Evolutionary conservation across 2,329 filamentous ascomycete species (phyloP).

Genomic region (Dothideomycetes sp.): DNA sequence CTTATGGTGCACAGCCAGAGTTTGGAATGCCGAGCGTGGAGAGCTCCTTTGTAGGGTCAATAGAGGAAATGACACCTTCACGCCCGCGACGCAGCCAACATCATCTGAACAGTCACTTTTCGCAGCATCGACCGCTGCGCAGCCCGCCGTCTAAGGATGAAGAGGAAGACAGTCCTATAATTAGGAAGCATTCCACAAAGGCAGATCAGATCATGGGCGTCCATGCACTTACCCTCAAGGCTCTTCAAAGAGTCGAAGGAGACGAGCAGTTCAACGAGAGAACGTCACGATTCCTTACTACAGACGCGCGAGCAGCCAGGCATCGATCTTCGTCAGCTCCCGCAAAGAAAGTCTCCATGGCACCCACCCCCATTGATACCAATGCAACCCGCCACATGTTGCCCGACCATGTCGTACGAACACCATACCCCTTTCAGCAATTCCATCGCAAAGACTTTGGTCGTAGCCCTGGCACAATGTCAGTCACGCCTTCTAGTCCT

Average conservation of each 20-base stretch:
- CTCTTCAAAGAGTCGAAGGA: conserved; percentile 16
- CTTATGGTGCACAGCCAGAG: background rate
- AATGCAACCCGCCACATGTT: conserved; percentile 11
- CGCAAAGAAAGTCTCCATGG: conserved; percentile 20
- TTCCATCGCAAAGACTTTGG: conserved; percentile 16
- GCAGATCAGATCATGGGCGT: conserved; percentile 19
- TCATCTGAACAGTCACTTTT: background rate
- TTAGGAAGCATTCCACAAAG: conserved; percentile 11
- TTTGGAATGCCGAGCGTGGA: background rate
- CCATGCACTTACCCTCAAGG: conserved; percentile 21
- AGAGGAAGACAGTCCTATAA: conserved; percentile 10
- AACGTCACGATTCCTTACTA: conserved; percentile 2
- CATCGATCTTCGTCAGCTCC: conserved; percentile 9
- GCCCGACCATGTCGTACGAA: conserved; percentile 19
- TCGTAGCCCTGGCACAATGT: background rate
- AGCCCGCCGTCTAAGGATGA: background rate
- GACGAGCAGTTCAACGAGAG: conserved; percentile 11
- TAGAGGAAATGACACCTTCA: conserved; percentile 8
- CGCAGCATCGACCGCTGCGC: conserved; percentile 1
- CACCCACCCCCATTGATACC: conserved; percentile 23
- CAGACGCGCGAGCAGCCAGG: conserved; percentile 5
- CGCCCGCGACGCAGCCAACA: background rate
- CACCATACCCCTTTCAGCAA: conserved; percentile 19
- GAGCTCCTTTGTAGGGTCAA: conserved; percentile 5
- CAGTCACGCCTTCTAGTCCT: background rate